These are phyloP conservation scores for Leishmania tropica DNA, from an alignment of 208 protist genomes.

Conservation along the genomic window DNA sequence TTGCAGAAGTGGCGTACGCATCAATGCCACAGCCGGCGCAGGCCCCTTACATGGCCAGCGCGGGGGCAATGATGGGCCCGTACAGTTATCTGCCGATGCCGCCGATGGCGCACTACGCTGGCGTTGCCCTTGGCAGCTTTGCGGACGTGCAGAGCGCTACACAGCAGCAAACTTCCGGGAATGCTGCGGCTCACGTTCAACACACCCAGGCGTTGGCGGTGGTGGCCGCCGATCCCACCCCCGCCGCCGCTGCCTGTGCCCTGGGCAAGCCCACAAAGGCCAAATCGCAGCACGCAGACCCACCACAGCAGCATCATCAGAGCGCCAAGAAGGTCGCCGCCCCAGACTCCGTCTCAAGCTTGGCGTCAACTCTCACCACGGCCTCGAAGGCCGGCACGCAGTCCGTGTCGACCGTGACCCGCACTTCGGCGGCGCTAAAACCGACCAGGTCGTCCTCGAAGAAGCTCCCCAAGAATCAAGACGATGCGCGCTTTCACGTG, in stretches of 20 bases:
- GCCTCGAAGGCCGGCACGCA: not conserved
- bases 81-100: not conserved
- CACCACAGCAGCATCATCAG: not conserved
- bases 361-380: not conserved
- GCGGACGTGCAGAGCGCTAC: not conserved
- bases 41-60: not conserved
- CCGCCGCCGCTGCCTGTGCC: not conserved
- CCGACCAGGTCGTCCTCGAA: not conserved
- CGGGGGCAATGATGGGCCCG: not conserved
- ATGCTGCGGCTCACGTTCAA: not conserved
- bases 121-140: not conserved
- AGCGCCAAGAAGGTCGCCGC: not conserved
- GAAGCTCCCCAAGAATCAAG: slow-evolving; percentile 2
- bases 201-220: not conserved
- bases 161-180: not conserved
- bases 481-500: slow-evolving; percentile 31
- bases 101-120: not conserved
- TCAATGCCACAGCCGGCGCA: not conserved
- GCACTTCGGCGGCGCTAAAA: not conserved
- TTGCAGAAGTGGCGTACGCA: not conserved
- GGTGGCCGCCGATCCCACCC: not conserved
- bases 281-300: not conserved
- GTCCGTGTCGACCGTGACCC: not conserved
- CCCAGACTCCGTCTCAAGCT: not conserved
- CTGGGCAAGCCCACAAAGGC: not conserved